These are phyloP conservation scores for Penicillium sp. DNA, from an alignment of 2,329 filamentous ascomycete species.

Conservation along the genomic window DNA sequence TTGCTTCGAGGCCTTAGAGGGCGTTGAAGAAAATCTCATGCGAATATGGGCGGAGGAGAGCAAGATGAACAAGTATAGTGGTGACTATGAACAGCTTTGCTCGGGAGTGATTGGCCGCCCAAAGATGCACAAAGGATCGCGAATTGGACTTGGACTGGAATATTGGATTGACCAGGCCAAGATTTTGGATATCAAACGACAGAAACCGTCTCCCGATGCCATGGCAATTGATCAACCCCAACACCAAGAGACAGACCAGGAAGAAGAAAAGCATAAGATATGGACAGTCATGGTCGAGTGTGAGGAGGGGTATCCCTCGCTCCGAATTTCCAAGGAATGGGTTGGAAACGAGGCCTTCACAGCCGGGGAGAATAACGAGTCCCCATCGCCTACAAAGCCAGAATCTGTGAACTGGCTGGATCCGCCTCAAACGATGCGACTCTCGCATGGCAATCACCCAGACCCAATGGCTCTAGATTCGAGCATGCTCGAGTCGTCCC, in stretches of 20 bases:
- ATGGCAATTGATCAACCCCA: constrained; percentile 31
- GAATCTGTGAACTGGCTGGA: constrained; percentile 38
- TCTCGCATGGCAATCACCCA: constrained; percentile 29
- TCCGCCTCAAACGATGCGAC: constrained; percentile 33
- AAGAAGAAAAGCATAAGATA: constrained; percentile 20
- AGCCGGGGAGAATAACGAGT: constrained; percentile 22
- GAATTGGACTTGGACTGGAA: constrained; percentile 39
- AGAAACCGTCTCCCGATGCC: constrained; percentile 23
- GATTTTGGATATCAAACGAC: constrained; percentile 29
- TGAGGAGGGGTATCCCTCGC: constrained; percentile 42
- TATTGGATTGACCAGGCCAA: constrained; percentile 41
- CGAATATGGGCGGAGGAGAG: constrained; percentile 42
- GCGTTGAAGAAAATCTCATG: constrained; percentile 39
- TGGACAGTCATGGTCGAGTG: constrained; percentile 42
- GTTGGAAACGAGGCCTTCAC: constrained; percentile 34
- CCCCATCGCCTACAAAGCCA: constrained; percentile 17
- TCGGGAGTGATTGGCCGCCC: constrained; percentile 39
- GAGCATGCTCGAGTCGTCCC: constrained; percentile 32
- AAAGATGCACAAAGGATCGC: constrained; percentile 35
- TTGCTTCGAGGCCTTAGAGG: constrained; percentile 44
- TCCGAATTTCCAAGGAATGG: constrained; percentile 43
- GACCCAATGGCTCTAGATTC: constrained; percentile 37
- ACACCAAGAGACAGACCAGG: constrained; percentile 16
- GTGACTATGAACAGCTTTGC: constrained; percentile 39
- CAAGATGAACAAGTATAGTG: constrained; percentile 26